These are phyloP conservation scores for Westerdykella aurantiaca DNA, from an alignment of 2,329 filamentous ascomycete species.

Conservation along the genomic window DNA sequence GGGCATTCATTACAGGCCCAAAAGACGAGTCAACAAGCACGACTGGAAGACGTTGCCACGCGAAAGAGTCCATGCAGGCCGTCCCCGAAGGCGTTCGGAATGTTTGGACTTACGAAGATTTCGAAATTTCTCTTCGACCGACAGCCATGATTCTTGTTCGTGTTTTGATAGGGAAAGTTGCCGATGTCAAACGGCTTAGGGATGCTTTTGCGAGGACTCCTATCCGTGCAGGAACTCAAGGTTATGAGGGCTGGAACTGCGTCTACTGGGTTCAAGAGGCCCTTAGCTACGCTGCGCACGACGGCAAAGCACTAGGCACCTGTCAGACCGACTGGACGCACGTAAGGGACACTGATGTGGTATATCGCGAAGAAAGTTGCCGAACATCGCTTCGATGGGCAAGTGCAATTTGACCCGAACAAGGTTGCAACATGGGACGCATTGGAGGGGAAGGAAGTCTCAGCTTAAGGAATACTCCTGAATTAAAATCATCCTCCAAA, in stretches of 20 bases:
- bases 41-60: constrained; percentile 4
- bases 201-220: constrained; percentile 4
- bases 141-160: constrained; percentile 7
- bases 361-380: constrained; percentile 40
- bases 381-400: constrained; percentile 39
- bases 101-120: constrained; percentile 7
- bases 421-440: constrained; percentile 37
- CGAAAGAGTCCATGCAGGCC: too few relatives aligned
- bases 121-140: constrained; percentile 3
- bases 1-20: constrained; percentile 1
- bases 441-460: constrained; percentile 5
- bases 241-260: constrained; percentile 38
- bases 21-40: constrained; percentile 3
- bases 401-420: constrained; percentile 23
- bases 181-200: constrained; percentile 3
- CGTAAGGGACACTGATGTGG: constrained; percentile 35
- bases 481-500: constrained; percentile 2
- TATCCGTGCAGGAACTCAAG: constrained; percentile 25
- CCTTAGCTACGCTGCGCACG: constrained; percentile 22
- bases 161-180: constrained; percentile 8
- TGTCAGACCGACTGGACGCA: constrained; percentile 28
- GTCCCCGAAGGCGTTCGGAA: constrained; percentile 4
- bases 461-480: neutral
- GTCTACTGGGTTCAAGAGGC: constrained; percentile 42
- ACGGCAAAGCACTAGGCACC: constrained; percentile 30